A percentile compares a stretch with the other conserved stretches of the same genome.
phyloP scores from a whole-genome alignment of 306 rosid species.

The Senna siamea region DNA sequence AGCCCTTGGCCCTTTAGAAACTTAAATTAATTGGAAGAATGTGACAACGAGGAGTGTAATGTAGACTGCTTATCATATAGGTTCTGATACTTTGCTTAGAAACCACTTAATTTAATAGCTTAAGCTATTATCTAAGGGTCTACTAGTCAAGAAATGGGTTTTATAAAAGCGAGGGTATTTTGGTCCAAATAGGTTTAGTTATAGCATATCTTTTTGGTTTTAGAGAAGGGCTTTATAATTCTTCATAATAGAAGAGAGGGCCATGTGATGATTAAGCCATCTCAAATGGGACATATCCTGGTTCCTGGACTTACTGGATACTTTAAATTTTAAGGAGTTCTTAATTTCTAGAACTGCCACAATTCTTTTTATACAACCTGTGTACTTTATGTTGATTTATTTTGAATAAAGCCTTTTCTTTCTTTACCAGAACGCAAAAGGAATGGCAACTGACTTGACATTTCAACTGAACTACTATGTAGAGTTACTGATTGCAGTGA shows the following conservation, averaged over 20 bases:
- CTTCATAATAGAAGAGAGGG: too few relatives aligned
- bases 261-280: too few relatives aligned
- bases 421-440: neutral
- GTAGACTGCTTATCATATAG: neutral
- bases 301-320: too few relatives aligned
- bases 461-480: too few relatives aligned
- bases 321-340: too few relatives aligned
- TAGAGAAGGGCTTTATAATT: too few relatives aligned
- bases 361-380: neutral
- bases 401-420: neutral
- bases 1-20: neutral
- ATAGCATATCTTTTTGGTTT: too few relatives aligned
- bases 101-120: neutral
- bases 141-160: neutral
- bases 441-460: neutral
- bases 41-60: neutral
- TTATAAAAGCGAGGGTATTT: neutral
- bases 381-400: neutral
- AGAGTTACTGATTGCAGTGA: neutral
- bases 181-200: too few relatives aligned
- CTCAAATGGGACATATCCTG: neutral
- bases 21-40: neutral
- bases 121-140: neutral
- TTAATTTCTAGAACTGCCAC: neutral
- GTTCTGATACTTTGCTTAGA: neutral